A percentile compares a stretch with the other conserved stretches of the same genome.
These are phyloP conservation scores for Penicillium sp. DNA, from an alignment of 2,329 filamentous ascomycete species.

Conservation along the genomic window DNA sequence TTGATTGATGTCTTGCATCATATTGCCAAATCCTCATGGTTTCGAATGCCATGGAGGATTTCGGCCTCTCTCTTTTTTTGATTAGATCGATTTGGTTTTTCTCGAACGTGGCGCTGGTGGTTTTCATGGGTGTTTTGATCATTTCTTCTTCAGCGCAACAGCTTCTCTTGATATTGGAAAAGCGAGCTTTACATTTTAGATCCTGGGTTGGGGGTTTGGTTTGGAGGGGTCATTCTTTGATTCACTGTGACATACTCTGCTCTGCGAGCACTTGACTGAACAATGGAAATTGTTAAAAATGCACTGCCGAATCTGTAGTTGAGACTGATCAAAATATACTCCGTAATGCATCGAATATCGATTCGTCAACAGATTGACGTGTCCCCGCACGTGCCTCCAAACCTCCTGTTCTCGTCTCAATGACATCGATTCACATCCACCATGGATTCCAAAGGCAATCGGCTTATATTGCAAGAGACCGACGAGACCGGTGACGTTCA, in stretches of 20 bases:
- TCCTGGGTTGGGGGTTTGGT: slow-evolving; percentile 4
- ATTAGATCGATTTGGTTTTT: slow-evolving; percentile 14
- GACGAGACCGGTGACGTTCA: slow-evolving; percentile 49
- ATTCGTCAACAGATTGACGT: too few relatives aligned
- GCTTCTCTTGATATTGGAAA: slow-evolving; percentile 14
- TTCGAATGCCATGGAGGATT: too few relatives aligned
- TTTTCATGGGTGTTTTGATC: slow-evolving; percentile 22
- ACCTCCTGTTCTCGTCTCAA: not conserved
- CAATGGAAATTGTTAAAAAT: too few relatives aligned
- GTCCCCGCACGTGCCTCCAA: slow-evolving; percentile 15
- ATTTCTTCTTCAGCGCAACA: slow-evolving; percentile 14
- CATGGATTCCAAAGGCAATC: slow-evolving; percentile 2
- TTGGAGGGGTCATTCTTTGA: slow-evolving; percentile 8
- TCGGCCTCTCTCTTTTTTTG: slow-evolving; percentile 3
- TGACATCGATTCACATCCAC: slow-evolving; percentile 1
- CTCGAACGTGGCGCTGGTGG: slow-evolving; percentile 32
- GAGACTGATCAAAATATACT: too few relatives aligned
- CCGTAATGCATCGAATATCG: too few relatives aligned
- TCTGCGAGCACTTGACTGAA: slow-evolving; percentile 18
- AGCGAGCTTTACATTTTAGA: slow-evolving; percentile 14
- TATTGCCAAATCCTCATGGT: too few relatives aligned
- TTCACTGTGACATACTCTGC: slow-evolving; percentile 18
- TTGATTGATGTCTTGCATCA: too few relatives aligned
- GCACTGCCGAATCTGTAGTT: too few relatives aligned
- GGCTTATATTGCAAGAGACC: slow-evolving; percentile 32